Evolutionary conservation across 2,329 filamentous ascomycete species (phyloP).

Genomic region (Colletotrichum spaethianum): DNA sequence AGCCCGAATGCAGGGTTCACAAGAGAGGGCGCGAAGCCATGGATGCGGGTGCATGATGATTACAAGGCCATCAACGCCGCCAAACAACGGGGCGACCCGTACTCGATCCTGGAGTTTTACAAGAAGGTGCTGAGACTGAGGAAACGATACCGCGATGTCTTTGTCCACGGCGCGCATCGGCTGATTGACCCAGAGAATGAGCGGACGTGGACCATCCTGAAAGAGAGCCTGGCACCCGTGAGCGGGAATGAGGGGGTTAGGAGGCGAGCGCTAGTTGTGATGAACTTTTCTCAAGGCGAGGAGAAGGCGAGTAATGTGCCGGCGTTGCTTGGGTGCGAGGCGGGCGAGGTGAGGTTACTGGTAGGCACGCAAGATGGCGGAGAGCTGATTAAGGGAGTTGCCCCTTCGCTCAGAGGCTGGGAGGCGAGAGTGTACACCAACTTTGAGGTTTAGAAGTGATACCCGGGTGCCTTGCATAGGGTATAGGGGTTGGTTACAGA

Average conservation of each 20-base stretch:
- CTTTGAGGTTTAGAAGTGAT: constrained; percentile 36
- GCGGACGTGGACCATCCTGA: constrained; percentile 70
- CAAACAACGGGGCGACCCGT: constrained; percentile 58
- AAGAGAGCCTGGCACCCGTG: constrained; percentile 47
- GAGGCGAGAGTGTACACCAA: constrained; percentile 48
- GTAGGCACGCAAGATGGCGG: constrained; percentile 44
- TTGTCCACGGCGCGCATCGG: constrained; percentile 74
- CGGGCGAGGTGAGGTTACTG: constrained; percentile 45
- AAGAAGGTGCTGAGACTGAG: constrained; percentile 65
- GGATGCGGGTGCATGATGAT: constrained; percentile 78
- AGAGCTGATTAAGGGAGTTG: constrained; percentile 8
- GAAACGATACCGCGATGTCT: constrained; percentile 69
- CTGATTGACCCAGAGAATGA: constrained; percentile 65
- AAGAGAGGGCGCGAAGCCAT: constrained; percentile 61
- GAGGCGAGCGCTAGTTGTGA: constrained; percentile 55
- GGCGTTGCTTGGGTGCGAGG: constrained; percentile 42
- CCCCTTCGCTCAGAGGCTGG: constrained; percentile 45
- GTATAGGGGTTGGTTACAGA: background rate
- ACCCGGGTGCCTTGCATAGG: background rate
- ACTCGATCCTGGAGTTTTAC: constrained; percentile 73
- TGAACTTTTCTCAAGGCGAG: constrained; percentile 62
- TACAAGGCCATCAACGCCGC: constrained; percentile 70
- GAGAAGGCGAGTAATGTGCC: constrained; percentile 47
- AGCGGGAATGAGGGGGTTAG: constrained; percentile 41
- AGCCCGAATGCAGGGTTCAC: constrained; percentile 74